Conservation (phyloP, 192 early-diverging fungal genomes). For the Linnemannia exigua region DNA sequence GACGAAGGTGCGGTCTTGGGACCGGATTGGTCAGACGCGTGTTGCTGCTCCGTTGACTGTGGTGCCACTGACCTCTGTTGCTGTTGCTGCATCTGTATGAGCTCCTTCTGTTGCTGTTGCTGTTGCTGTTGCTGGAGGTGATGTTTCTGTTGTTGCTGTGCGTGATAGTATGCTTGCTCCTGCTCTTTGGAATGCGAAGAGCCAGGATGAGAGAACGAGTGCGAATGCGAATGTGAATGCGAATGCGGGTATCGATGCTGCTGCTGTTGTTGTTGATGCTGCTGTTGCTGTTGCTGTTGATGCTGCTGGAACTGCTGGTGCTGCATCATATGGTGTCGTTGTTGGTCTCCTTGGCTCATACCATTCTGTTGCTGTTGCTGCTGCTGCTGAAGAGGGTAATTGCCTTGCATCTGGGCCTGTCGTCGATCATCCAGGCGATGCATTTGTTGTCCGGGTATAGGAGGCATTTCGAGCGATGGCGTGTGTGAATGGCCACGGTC, state of each 20-base stretch:
- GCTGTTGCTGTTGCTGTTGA: not conserved
- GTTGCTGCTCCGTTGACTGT: not conserved
- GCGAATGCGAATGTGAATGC: not conserved
- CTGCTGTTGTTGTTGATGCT: constrained; percentile 9
- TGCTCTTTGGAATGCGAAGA: not conserved
- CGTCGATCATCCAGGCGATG: constrained; percentile 45
- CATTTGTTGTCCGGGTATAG: constrained; percentile 41
- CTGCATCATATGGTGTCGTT: not conserved
- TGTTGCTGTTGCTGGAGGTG: not conserved
- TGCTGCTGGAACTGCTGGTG: not conserved
- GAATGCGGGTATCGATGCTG: not conserved
- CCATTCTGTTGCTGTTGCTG: not conserved
- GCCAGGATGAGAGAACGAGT: not conserved
- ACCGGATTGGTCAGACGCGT: not conserved
- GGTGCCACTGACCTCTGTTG: not conserved
- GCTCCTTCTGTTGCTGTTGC: constrained; percentile 2
- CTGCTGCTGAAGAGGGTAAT: not conserved
- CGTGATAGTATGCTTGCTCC: not conserved
- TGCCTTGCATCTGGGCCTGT: not conserved
- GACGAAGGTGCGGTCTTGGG: not conserved
- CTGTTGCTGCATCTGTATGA: constrained; percentile 3
- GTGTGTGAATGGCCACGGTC: constrained; percentile 49
- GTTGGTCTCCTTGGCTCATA: not conserved
- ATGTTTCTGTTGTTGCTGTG: constrained; percentile 4
- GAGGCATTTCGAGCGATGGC: constrained; percentile 52